Conservation (phyloP, 2,329 filamentous ascomycete genomes). For the Ustulina deusta region DNA sequence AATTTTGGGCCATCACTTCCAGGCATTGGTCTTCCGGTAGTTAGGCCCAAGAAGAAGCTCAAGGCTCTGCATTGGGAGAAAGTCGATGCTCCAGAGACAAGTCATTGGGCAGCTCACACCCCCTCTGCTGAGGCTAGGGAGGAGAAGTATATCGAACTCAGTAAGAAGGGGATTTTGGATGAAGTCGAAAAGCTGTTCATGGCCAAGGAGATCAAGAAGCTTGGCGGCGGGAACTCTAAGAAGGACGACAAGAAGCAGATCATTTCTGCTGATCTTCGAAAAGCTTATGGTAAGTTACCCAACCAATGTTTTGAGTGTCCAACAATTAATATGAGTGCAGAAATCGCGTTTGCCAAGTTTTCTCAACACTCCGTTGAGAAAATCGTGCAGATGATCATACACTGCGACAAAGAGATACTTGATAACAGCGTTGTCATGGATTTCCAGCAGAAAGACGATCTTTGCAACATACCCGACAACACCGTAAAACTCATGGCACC, state of each 20-base stretch:
- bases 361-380: conserved; percentile 86
- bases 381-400: conserved; percentile 91
- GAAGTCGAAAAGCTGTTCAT: conserved; percentile 98
- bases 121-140: conserved; percentile 90
- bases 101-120: conserved; percentile 90
- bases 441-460: conserved; percentile 90
- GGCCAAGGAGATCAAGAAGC: conserved; percentile 93
- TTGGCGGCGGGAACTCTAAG: conserved; percentile 78
- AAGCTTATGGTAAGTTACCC: conserved; percentile 76
- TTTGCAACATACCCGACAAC: conserved; percentile 93
- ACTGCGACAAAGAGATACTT: conserved; percentile 89
- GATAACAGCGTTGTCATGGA: conserved; percentile 96
- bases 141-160: conserved; percentile 94
- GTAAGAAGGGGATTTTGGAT: conserved; percentile 93
- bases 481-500: conserved; percentile 90
- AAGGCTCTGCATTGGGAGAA: conserved; percentile 99
- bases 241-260: conserved; percentile 98
- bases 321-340: conserved; percentile 55
- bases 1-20: conserved; percentile 66
- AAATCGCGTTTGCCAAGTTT: conserved; percentile 94
- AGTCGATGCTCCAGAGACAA: conserved; percentile 90
- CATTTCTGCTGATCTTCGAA: conserved; percentile 89
- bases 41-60: conserved; percentile 97
- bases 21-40: conserved; percentile 79
- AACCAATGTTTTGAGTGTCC: background rate